phyloP scores from a whole-genome alignment of 441 rosid species.

The Theobroma grandiflorum region DNA sequence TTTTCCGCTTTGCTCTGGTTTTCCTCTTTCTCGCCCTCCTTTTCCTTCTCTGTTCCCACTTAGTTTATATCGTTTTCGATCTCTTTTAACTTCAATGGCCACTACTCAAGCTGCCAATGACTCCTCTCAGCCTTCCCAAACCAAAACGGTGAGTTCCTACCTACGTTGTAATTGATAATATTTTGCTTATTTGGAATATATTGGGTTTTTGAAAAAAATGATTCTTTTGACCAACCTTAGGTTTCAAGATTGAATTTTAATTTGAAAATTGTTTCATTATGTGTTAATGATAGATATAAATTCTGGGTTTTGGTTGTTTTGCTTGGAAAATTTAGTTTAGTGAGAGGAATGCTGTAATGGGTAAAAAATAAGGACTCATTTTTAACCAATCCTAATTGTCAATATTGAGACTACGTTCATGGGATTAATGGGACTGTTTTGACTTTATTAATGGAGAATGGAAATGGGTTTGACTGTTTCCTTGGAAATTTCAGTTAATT shows the following conservation, averaged over 20 bases:
- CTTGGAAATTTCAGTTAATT: not conserved
- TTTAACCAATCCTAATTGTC: not conserved
- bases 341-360: not conserved
- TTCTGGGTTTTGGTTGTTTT: slow-evolving; percentile 8
- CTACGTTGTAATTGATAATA: not conserved
- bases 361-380: not conserved
- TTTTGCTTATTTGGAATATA: not conserved
- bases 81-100: slow-evolving; percentile 48
- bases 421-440: not conserved
- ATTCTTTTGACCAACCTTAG: not conserved
- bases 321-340: not conserved
- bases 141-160: slow-evolving; percentile 53
- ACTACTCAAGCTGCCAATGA: slow-evolving; percentile 38
- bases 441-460: not conserved
- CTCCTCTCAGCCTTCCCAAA: slow-evolving; percentile 47
- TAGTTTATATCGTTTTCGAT: slow-evolving; percentile 38
- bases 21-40: slow-evolving; percentile 41
- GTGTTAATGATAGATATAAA: not conserved
- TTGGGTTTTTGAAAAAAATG: not conserved
- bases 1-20: slow-evolving; percentile 36
- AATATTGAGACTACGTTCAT: not conserved
- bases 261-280: not conserved
- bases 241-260: not conserved
- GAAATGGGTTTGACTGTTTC: not conserved
- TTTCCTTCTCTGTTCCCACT: slow-evolving; percentile 44